Percentiles rank a stretch among this genome's conserved stretches.
Evolutionary conservation across 805 yeast genomes (phyloP).

Genomic region (Candida adriatica): DNA sequence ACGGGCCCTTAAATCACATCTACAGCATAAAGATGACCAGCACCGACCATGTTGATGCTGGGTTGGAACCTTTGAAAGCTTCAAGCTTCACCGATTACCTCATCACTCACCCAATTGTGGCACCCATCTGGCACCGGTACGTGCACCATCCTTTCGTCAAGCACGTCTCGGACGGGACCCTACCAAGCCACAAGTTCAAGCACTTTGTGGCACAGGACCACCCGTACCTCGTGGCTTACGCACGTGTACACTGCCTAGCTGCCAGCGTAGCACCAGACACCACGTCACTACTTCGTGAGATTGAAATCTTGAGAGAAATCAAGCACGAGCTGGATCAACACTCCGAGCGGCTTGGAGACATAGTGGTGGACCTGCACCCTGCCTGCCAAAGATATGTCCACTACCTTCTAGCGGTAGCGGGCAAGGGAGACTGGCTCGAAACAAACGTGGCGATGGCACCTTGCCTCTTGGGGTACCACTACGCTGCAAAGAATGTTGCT

Average conservation of each 20-base stretch:
- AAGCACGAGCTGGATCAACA: slow-evolving; percentile 53
- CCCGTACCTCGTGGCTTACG: slow-evolving; percentile 61
- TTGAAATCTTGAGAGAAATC: slow-evolving; percentile 43
- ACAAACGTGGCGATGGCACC: slow-evolving; percentile 67
- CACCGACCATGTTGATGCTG: too few relatives aligned
- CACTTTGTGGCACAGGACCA: slow-evolving; percentile 55
- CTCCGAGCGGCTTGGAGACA: slow-evolving; percentile 38
- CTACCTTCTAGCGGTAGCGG: slow-evolving; percentile 48
- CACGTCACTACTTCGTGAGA: slow-evolving; percentile 42
- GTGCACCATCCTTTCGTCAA: slow-evolving; percentile 56
- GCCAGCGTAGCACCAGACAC: slow-evolving; percentile 54
- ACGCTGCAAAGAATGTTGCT: slow-evolving; percentile 36
- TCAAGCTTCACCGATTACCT: slow-evolving; percentile 46
- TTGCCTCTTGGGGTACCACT: slow-evolving; percentile 59
- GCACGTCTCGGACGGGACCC: slow-evolving; percentile 42
- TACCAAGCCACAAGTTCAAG: slow-evolving; percentile 44
- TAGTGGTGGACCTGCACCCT: slow-evolving; percentile 37
- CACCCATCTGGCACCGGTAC: slow-evolving; percentile 50
- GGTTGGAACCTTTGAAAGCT: too few relatives aligned
- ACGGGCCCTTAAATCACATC: slow-evolving; percentile 75
- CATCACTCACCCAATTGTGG: slow-evolving; percentile 47
- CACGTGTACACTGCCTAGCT: slow-evolving; percentile 57
- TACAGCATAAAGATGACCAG: too few relatives aligned
- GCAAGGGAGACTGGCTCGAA: slow-evolving; percentile 52
- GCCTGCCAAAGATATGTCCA: slow-evolving; percentile 59